phyloP scores from a whole-genome alignment of 345 rosid genomes.

The Eucalyptus melliodora region DNA sequence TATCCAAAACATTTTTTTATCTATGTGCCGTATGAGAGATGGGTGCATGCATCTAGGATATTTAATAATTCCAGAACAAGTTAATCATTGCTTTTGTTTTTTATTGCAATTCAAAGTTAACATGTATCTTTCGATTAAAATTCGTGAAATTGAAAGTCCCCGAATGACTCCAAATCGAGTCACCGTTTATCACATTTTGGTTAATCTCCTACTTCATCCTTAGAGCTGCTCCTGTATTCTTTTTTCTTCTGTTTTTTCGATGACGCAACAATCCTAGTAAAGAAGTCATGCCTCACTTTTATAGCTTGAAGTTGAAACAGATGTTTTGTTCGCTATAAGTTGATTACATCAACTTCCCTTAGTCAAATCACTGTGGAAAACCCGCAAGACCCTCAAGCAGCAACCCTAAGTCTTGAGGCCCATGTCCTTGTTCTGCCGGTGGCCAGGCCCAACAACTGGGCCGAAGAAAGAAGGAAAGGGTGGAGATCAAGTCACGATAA shows the following conservation, averaged over 20 bases:
- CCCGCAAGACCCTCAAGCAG: neutral
- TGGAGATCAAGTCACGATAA: too few relatives aligned
- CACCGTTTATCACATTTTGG: too few relatives aligned
- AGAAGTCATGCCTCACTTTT: neutral
- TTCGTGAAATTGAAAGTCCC: neutral
- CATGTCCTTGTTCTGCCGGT: neutral
- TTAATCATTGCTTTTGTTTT: rapidly evolving
- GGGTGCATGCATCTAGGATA: neutral
- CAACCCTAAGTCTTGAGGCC: neutral
- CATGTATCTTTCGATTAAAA: too few relatives aligned
- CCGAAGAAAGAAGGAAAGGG: too few relatives aligned
- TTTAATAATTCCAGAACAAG: too few relatives aligned
- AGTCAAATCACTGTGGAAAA: neutral
- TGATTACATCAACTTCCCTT: neutral
- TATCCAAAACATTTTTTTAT: too few relatives aligned
- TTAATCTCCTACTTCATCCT: neutral
- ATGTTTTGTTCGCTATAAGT: too few relatives aligned
- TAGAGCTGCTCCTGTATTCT: too few relatives aligned
- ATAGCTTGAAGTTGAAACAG: neutral
- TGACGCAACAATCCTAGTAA: too few relatives aligned
- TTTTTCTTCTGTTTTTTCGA: too few relatives aligned
- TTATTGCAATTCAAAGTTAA: neutral
- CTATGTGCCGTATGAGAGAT: too few relatives aligned
- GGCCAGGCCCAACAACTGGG: too few relatives aligned
- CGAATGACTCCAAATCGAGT: neutral